phyloP scores from a whole-genome alignment of 1,284 basidiomycete genomes.

The Sphagnurus paluster region DNA sequence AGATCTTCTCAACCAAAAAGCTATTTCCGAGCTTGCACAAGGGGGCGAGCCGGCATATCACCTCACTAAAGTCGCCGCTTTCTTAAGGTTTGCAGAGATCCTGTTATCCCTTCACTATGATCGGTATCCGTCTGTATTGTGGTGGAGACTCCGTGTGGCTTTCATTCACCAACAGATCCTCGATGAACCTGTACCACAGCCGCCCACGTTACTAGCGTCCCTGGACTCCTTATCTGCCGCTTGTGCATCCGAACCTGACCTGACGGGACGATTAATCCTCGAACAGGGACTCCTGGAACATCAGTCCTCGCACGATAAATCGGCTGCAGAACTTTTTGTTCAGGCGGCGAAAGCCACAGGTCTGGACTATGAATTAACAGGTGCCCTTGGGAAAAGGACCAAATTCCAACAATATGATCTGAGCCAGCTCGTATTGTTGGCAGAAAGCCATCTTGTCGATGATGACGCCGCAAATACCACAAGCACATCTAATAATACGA shows the following conservation, averaged over 20 bases:
- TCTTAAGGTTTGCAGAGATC: conserved; percentile 78
- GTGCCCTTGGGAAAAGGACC: conserved; percentile 91
- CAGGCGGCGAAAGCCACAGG: conserved; percentile 77
- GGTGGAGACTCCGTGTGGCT: conserved; percentile 83
- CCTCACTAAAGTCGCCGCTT: conserved; percentile 68
- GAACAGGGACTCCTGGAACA: conserved; percentile 86
- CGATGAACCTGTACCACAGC: conserved; percentile 79
- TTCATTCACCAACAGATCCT: conserved; percentile 83
- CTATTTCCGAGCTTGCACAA: conserved; percentile 78
- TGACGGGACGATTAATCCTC: conserved; percentile 71
- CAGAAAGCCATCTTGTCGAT: conserved; percentile 72
- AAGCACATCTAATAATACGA: conserved; percentile 1
- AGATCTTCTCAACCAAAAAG: conserved; percentile 60
- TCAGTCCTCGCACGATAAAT: conserved; percentile 70
- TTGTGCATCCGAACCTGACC: conserved; percentile 52
- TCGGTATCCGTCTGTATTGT: conserved; percentile 49
- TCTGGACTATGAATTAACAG: conserved; percentile 89
- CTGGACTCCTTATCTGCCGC: conserved; percentile 50
- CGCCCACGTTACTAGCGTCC: conserved; percentile 45
- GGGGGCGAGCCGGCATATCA: conserved; percentile 97
- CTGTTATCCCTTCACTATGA: conserved; percentile 59
- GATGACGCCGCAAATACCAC: conserved; percentile 20
- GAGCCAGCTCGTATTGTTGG: conserved; percentile 92
- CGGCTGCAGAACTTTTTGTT: conserved; percentile 80
- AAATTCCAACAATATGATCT: conserved; percentile 89